Evolutionary conservation across 2,329 filamentous ascomycete genomes (phyloP), one percentile per base, ranked within the genome.

Genomic region (Aureobasidium leucospermi): DNA sequence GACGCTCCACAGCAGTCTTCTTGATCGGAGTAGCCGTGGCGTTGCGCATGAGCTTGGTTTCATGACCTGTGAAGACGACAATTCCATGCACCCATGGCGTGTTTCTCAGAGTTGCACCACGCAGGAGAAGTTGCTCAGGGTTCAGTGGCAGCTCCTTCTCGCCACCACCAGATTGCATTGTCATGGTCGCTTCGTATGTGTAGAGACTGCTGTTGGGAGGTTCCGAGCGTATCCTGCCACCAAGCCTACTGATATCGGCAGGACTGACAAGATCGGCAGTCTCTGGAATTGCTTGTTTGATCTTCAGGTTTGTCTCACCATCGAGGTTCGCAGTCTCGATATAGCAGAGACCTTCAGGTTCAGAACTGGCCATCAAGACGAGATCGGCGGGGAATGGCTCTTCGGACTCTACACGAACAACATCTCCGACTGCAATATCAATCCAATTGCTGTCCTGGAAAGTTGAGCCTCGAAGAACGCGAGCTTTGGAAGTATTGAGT

Each of bases 11-110:
- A 66, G 92, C 93, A 38, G 94, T 99, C 60, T 93, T 88, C 78
- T 99, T 99, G 77, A 99, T 99, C 6, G 94, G 95, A 1, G 94
- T 88, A 4, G 93, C 93, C 3, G 93, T 99, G 16, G 94, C 95
- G 71, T 99, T 99, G 66, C 94, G 87, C 94, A 99, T 97, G 63
- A 99, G 82, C 75, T 99, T 99, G 6, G 94, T 97, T 76, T 99
- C 94, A 74, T 99, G 94, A 55, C 94, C 94, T 2, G 90, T 96
- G 69, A 97, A 99, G 15, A 99, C 93, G 58, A 99, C 94, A 16
- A 96, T 83, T 41, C 93, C 94, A 71, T 99, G 90, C 51, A 97
- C 85, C 93, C 94, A 99, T 32, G 92, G 93, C 1, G 94, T 99
- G 69, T 99, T 99, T 67, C 94, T 85, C 60, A 99, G 79, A 1